Evolutionary conservation across 345 rosid genomes (phyloP).

Genomic region (Hibiscus trionum): DNA sequence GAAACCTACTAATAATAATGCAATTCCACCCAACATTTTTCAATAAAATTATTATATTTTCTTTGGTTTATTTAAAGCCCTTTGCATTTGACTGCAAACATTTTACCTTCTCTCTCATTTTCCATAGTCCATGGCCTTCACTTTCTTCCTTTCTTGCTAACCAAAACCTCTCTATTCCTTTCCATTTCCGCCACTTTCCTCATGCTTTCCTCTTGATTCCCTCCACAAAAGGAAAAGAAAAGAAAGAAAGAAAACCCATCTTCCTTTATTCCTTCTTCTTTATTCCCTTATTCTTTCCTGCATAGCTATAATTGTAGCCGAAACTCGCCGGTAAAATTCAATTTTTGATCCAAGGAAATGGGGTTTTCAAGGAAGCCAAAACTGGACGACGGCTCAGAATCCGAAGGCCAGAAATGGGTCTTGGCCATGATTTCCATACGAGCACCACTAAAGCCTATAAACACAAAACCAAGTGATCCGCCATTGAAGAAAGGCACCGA

Average conservation of each 20-base stretch:
- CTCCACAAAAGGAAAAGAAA: conserved; percentile 8
- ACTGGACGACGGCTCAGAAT: conserved; percentile 42
- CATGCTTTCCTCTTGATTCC: conserved; percentile 33
- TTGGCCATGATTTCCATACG: conserved; percentile 47
- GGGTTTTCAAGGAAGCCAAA: conserved; percentile 47
- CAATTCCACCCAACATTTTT: too few relatives aligned
- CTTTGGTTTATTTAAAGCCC: conserved; percentile 15
- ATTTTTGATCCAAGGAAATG: conserved; percentile 24
- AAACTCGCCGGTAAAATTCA: neutral
- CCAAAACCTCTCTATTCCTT: neutral
- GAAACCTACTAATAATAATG: too few relatives aligned
- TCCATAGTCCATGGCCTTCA: neutral
- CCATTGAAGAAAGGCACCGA: conserved; percentile 13
- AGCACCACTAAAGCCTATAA: conserved; percentile 52
- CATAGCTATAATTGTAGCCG: neutral
- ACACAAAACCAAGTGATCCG: conserved; percentile 19
- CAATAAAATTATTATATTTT: too few relatives aligned
- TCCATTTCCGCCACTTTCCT: conserved; percentile 22
- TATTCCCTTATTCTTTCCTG: conserved; percentile 23
- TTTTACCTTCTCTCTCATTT: conserved; percentile 1
- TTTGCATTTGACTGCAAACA: neutral
- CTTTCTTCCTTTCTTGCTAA: neutral
- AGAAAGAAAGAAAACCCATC: neutral
- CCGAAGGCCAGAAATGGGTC: conserved; percentile 44
- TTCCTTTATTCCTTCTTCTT: conserved; percentile 21